Evolutionary conservation across 1,139 yeast species (phyloP).

Genomic region (Yamadazyma spencermartinsiae): DNA sequence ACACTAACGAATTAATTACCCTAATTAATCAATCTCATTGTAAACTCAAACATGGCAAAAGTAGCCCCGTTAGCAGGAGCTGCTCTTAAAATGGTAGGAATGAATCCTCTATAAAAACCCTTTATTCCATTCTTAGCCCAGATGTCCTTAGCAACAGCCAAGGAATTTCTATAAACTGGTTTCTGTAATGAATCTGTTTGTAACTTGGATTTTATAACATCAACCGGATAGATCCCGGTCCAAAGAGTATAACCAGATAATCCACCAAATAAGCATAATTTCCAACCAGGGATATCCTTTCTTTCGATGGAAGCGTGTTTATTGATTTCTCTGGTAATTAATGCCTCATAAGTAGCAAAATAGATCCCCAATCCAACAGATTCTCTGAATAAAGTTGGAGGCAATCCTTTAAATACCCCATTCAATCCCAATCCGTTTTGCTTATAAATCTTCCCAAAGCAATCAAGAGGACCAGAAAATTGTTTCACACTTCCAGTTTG

Average conservation of each 20-base stretch:
- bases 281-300: slow-evolving; percentile 79
- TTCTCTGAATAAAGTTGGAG: slow-evolving; percentile 82
- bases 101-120: slow-evolving; percentile 85
- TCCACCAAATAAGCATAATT: slow-evolving; percentile 79
- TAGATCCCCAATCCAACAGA: slow-evolving; percentile 86
- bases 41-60: slow-evolving; percentile 84
- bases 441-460: slow-evolving; percentile 58
- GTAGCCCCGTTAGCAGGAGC: slow-evolving; percentile 98
- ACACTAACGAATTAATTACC: slow-evolving; percentile 1
- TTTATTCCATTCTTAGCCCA: slow-evolving; percentile 57
- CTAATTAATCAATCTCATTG: slow-evolving; percentile 59
- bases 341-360: slow-evolving; percentile 84
- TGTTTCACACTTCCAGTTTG: slow-evolving; percentile 54
- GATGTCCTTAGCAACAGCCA: slow-evolving; percentile 57
- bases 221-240: slow-evolving; percentile 80
- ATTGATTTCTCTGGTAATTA: slow-evolving; percentile 63
- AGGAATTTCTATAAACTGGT: slow-evolving; percentile 50
- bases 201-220: slow-evolving; percentile 79
- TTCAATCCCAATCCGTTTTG: slow-evolving; percentile 43
- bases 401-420: slow-evolving; percentile 77
- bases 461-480: slow-evolving; percentile 79
- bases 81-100: slow-evolving; percentile 89
- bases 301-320: slow-evolving; percentile 45
- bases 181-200: slow-evolving; percentile 72
- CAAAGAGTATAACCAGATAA: slow-evolving; percentile 85